These are phyloP conservation scores for Termitomyces sp. DNA, from an alignment of 768 basidiomycete species.

Conservation along the genomic window DNA sequence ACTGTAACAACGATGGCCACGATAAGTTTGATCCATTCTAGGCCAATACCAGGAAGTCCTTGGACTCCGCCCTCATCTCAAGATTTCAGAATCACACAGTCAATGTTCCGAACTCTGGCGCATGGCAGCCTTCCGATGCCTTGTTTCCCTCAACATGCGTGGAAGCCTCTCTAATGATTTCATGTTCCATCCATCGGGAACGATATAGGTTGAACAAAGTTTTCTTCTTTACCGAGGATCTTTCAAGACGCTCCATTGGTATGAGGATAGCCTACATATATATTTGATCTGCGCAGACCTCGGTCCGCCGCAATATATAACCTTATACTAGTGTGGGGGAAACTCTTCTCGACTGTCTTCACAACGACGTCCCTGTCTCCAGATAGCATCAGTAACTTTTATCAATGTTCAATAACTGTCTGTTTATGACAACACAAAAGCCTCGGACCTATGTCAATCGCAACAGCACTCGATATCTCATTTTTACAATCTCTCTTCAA, in stretches of 20 bases:
- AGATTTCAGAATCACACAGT: background rate
- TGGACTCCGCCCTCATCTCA: background rate
- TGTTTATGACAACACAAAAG: constrained; percentile 17
- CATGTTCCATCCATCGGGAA: background rate
- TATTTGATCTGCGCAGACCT: background rate
- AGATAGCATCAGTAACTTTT: constrained; percentile 25
- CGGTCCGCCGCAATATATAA: background rate
- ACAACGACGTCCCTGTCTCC: constrained; percentile 11
- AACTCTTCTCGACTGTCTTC: background rate
- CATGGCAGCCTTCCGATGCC: background rate
- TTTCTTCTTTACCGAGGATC: too few relatives aligned
- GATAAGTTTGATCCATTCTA: too few relatives aligned
- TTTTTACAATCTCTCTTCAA: constrained; percentile 28
- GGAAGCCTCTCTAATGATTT: background rate
- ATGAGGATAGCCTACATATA: background rate
- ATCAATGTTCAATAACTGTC: background rate
- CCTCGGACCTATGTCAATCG: constrained; percentile 45
- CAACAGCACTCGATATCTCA: constrained; percentile 41
- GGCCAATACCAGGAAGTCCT: background rate
- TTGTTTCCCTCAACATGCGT: background rate
- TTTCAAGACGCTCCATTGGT: background rate
- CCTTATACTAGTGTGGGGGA: too few relatives aligned
- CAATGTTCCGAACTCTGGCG: background rate
- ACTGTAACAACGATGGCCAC: too few relatives aligned
- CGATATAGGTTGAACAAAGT: background rate